Conservation (phyloP, 2,329 filamentous ascomycete species). For the Colletotrichum salicis region DNA sequence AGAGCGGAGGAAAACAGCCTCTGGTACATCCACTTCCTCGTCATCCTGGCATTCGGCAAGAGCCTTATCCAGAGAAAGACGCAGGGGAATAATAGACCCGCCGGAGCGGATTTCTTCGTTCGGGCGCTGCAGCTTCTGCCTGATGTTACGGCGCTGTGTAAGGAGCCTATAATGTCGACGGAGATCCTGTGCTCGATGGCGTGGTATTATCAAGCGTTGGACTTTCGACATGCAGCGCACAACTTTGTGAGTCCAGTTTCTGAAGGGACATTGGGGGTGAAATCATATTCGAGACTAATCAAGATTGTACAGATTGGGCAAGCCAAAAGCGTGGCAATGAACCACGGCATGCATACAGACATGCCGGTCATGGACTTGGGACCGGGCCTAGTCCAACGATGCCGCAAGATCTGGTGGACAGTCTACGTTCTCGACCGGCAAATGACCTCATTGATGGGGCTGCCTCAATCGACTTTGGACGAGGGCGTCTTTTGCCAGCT, state of each 20-base stretch:
- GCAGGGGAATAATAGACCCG: constrained; percentile 49
- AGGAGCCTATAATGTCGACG: constrained; percentile 56
- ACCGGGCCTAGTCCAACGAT: constrained; percentile 54
- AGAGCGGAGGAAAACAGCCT: constrained; percentile 41
- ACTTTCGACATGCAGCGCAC: constrained; percentile 58
- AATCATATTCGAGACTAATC: neutral
- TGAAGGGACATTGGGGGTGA: no score
- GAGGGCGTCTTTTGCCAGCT: constrained; percentile 59
- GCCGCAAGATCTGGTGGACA: constrained; percentile 64
- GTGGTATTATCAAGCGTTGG: constrained; percentile 63
- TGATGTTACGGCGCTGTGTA: constrained; percentile 51
- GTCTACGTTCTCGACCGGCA: constrained; percentile 63
- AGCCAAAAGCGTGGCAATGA: constrained; percentile 61
- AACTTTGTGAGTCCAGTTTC: constrained; percentile 49
- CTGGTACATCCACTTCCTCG: constrained; percentile 64
- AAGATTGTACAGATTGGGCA: constrained; percentile 54
- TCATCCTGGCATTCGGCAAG: constrained; percentile 66
- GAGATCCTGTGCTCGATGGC: constrained; percentile 64
- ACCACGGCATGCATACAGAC: constrained; percentile 63
- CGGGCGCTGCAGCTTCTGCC: constrained; percentile 57
- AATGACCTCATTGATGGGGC: constrained; percentile 64
- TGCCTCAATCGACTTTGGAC: constrained; percentile 60
- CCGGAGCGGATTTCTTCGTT: constrained; percentile 58
- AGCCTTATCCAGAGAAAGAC: constrained; percentile 56
- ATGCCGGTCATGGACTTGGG: constrained; percentile 57